Evolutionary conservation across 495 filamentous ascomycete genomes (phyloP), one percentile per base, ranked within the genome.

Genomic region (Penicillium paxilli): DNA sequence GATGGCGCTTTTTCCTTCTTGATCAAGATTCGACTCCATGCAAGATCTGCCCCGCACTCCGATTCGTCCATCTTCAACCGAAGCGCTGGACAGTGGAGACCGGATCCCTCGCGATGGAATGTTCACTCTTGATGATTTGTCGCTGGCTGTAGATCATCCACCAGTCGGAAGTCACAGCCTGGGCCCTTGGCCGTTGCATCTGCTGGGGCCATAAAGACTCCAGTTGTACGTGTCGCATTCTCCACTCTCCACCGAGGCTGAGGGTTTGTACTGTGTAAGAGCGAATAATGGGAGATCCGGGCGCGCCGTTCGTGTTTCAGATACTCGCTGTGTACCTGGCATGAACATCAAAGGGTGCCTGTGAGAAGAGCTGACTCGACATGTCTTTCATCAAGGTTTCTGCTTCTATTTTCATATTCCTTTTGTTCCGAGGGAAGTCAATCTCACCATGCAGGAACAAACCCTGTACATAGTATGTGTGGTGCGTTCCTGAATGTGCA

Each of bases 101-200:
- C n/a, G n/a, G n/a, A 14, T 14, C 20, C 20, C 8, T 42, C 21
- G n/a, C 5, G 9, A 21, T 14, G 40, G 20, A 42, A 42, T 22
- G 23, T 42, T 5, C 20, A 22, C 19, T 20, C 19, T 9, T 14
- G 10, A 14, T 20, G 17, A 42, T 42, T 42, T 20, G 40, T 23
- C 40, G 23, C 35, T 14, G 17, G n/a, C 54, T 30, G 51, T 44
- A 47, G 50, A 51, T 58, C 49, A 28, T 50, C 54, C 44, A 33
- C 58, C 53, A 58, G 47, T 55, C 45, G 47, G 52, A 55, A 32
- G n/a, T 28, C 26, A 9, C 10, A 44, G 37, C 35, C 46, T 25
- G 28, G 26, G 21, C 11, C 14, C 42, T 9, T 22, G 26, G 16
- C 22, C 33, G 46, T 26, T 49, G 41, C 25, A 16, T 25, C 16